Percentiles rank a stretch among this genome's conserved stretches.
Evolutionary conservation across 176 grass and related monocot species (phyloP).

Genomic region (Tillandsia fasciculata): DNA sequence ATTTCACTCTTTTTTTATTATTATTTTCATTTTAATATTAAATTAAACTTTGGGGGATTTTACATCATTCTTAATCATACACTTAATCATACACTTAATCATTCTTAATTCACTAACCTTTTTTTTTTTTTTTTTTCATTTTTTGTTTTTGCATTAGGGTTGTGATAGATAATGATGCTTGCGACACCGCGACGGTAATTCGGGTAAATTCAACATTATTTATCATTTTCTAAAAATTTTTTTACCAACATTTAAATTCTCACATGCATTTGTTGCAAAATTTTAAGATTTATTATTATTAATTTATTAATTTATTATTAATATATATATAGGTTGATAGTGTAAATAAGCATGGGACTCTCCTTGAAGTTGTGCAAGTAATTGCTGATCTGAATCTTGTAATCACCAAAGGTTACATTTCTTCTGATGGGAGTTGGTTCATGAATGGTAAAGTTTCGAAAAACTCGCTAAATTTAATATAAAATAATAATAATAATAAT

Average conservation of each 20-base stretch:
- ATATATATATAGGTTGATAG: slow-evolving; percentile 42
- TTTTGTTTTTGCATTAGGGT: slow-evolving; percentile 34
- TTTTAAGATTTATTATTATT: not conserved
- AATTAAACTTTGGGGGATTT: too few relatives aligned
- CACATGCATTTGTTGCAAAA: not conserved
- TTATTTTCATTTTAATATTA: too few relatives aligned
- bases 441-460: slow-evolving; percentile 57
- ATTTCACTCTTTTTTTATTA: too few relatives aligned
- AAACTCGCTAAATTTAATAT: not conserved
- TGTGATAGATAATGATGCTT: slow-evolving; percentile 75
- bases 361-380: slow-evolving; percentile 81
- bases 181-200: slow-evolving; percentile 58
- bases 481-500: too few relatives aligned
- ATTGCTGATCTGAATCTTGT: slow-evolving; percentile 78
- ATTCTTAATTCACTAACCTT: too few relatives aligned
- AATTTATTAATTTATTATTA: not conserved
- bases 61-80: too few relatives aligned
- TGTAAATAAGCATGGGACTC: slow-evolving; percentile 66
- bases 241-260: not conserved
- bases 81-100: too few relatives aligned
- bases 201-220: slow-evolving; percentile 15
- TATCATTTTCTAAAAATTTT: not conserved
- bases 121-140: not conserved
- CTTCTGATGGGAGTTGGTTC: slow-evolving; percentile 88
- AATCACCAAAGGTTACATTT: slow-evolving; percentile 77